Base-by-base conservation (phyloP, 164 flowering plant genomes). In the Magnolia kwangsiensis region DNA sequence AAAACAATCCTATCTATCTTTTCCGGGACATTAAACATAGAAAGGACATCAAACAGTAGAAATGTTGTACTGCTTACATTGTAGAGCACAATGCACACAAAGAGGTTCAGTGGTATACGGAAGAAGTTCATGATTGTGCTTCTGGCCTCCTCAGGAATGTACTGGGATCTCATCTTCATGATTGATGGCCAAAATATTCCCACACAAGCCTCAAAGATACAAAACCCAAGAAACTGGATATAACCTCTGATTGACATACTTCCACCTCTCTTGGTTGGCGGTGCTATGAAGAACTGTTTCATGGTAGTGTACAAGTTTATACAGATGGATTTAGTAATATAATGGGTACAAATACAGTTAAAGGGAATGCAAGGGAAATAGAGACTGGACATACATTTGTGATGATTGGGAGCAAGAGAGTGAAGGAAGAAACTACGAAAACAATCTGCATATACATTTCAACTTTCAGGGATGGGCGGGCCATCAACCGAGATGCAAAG, bases 61-160 rank as follows among this genome's bases (percentile, higher is more conserved):
- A 68, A 31, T 37, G 31, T 11, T 29, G 71, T 68, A 20, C 49
- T 68, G 51, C 78, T 75, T 51, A 75, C 99, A 86, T 96, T 96
- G 86, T 96, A 96, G 50, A 96, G 85, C 76, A 96, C 96, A 51
- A 96, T 78, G 84, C 98, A 95, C 59, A 95, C 98, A 72, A 95
- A 95, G 77, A 95, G 88, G 75, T 95, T 95, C 55, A 95, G 97
- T 74, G 98, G 98, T 82, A 95, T 93, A 58, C 98, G 96, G 95
- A 95, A 95, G 84, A 96, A 96, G 84, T 96, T 96, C 99, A 96
- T 96, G 80, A 96, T 96, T 76, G 99, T 96, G 91, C 99, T 96
- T 78, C 99, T 86, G 29, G 99, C 90, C 81, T 96, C 99, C 89
- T 96, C 99, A 20, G 99, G 99, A 76, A 96, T 92, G 83, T 90